Conservation (phyloP, 192 early-diverging fungal genomes). For the Rhizoclosmatium sp. region DNA sequence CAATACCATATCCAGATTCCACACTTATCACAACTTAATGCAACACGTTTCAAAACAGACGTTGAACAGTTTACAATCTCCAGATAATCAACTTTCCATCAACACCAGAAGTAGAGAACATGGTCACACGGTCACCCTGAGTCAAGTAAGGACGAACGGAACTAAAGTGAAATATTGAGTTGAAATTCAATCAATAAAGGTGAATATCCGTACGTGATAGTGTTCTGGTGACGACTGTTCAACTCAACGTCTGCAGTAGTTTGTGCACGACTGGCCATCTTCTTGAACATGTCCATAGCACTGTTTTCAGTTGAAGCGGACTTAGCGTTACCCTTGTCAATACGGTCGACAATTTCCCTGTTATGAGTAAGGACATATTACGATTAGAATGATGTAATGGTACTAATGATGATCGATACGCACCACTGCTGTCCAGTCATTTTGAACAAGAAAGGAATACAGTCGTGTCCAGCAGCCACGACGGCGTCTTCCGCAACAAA, state of each 20-base stretch:
- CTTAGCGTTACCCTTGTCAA: conserved; percentile 83
- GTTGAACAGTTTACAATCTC: conserved; percentile 37
- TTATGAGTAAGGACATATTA: conserved; percentile 19
- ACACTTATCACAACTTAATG: neutral
- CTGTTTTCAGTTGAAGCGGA: conserved; percentile 63
- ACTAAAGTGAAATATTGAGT: conserved; percentile 25
- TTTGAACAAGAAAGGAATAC: conserved; percentile 82
- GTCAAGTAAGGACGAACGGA: conserved; percentile 64
- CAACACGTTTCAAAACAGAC: neutral
- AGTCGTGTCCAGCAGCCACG: conserved; percentile 93
- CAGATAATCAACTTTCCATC: conserved; percentile 88
- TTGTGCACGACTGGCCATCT: conserved; percentile 90
- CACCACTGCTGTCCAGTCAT: conserved; percentile 70
- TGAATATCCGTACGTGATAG: conserved; percentile 72
- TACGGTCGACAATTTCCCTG: conserved; percentile 64
- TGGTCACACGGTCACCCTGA: conserved; percentile 59
- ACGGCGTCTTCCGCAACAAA: conserved; percentile 81
- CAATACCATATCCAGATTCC: too few relatives aligned
- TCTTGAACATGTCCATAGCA: conserved; percentile 86
- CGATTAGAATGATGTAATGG: neutral
- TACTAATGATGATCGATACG: neutral
- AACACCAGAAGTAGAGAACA: conserved; percentile 80
- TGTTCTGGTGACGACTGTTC: conserved; percentile 93
- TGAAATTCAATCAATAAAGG: conserved; percentile 6
- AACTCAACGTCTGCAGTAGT: conserved; percentile 66